Evolutionary conservation across 768 basidiomycete species (phyloP), one percentile per base, ranked within the genome.

Genomic region (Paxillus ammoniavirescens): DNA sequence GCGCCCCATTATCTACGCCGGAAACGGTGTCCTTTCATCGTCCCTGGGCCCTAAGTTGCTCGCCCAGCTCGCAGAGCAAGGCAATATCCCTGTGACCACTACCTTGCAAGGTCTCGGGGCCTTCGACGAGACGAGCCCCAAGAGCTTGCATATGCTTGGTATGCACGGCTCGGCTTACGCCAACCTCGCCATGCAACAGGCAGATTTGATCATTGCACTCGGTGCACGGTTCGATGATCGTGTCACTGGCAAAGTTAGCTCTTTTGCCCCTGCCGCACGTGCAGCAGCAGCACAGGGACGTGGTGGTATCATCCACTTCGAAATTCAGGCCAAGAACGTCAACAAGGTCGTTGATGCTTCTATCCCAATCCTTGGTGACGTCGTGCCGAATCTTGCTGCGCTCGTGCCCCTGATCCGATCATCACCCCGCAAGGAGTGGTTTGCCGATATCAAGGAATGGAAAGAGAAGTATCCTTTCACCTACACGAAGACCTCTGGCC

Each of bases 101-200:
- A 98, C 96, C 40, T 74, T 99, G 10, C 95, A 96, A 65, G 97
- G 96, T 52, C 85, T 99, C 42, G 97, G 97, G 56, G 87, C 90
- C 2, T 99, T 91, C 66, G 94, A 98, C 73, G 97, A 99, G 78
- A 82, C 80, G 49, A 82, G 93, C 71, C 83, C 86, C 35, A 84
- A 80, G 71, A 87, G 88, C 59, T 73, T 99, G 66, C 94, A 98
- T 71, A 98, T 98, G 96, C 83, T 99, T 51, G 96, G 96, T 53
- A 98, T 98, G 97, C 97, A 98, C 75, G 97, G 97, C 5, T 86
- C 85, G 28, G 93, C 95, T 5, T 98, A 98, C 64, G 97, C 97
- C 63, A 99, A 99, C 75, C 74, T 97, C 41, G 96, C 96, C 4
- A 98, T 99, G 83, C 97, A 99, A 73, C 77, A 91, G 47, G 97